A percentile compares a stretch with the other conserved stretches of the same genome.
Conservation (phyloP, 75 land plant genomes). For the Cupressus sempervirens region DNA sequence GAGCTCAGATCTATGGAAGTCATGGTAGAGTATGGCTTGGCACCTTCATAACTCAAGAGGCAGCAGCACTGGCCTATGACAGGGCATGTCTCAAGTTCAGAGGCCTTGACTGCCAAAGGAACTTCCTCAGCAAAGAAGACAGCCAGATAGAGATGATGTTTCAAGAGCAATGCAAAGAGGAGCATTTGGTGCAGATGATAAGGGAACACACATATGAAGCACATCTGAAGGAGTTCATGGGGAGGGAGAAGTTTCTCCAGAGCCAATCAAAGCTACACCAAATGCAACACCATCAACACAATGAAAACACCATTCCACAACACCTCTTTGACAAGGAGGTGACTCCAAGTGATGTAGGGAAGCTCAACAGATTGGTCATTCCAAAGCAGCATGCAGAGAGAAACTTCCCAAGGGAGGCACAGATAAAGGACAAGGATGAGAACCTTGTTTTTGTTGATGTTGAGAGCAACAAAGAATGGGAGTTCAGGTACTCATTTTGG, state of each 20-base stretch:
- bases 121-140: slow-evolving; percentile 27
- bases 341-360: slow-evolving; percentile 56
- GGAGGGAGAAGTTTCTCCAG: background rate
- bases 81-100: slow-evolving; percentile 57
- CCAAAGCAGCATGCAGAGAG: slow-evolving; percentile 39
- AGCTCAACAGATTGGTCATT: slow-evolving; percentile 47
- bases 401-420: slow-evolving; percentile 21
- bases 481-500: slow-evolving; percentile 36
- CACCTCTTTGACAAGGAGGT: slow-evolving; percentile 41
- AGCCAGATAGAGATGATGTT: slow-evolving; percentile 29
- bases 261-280: background rate
- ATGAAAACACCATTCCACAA: background rate
- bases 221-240: background rate
- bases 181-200: slow-evolving; percentile 49
- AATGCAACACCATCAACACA: background rate
- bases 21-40: slow-evolving; percentile 68
- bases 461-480: slow-evolving; percentile 11
- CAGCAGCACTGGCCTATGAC: slow-evolving; percentile 67
- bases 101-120: slow-evolving; percentile 27
- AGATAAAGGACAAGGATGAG: background rate
- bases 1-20: slow-evolving; percentile 58
- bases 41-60: slow-evolving; percentile 51
- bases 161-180: slow-evolving; percentile 30
- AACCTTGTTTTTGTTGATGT: slow-evolving; percentile 20
- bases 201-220: slow-evolving; percentile 40